These are phyloP conservation scores for Batrachochytrium dendrobatidis DNA, from an alignment of 371 early-diverging fungal genomes.

Conservation along the genomic window DNA sequence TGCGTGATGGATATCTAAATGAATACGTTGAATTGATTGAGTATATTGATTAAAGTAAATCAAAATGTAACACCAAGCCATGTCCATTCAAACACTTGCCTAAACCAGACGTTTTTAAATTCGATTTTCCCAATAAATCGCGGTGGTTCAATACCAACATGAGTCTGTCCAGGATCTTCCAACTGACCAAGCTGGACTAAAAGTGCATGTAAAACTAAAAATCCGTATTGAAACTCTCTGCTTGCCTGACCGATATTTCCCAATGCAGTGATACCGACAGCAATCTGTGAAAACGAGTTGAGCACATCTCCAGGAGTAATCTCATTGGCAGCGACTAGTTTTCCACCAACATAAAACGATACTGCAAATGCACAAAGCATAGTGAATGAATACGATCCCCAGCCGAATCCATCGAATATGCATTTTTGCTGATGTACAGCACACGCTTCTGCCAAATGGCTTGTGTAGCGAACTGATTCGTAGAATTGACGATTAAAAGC, in stretches of 20 bases:
- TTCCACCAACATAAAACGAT: constrained; percentile 16
- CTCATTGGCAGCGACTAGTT: constrained; percentile 3
- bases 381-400: constrained; percentile 44
- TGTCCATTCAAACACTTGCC: too few relatives aligned
- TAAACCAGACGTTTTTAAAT: constrained; percentile 9
- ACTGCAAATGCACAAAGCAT: constrained; percentile 52
- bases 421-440: constrained; percentile 1
- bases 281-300: constrained; percentile 16
- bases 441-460: background rate
- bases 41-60: too few relatives aligned
- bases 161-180: too few relatives aligned
- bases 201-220: background rate
- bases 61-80: too few relatives aligned
- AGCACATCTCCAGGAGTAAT: constrained; percentile 17
- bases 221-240: background rate
- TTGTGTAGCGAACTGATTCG: background rate
- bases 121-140: constrained; percentile 7
- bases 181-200: background rate
- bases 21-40: too few relatives aligned
- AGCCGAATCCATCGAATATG: constrained; percentile 20
- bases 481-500: constrained; percentile 15
- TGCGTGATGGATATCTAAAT: constrained; percentile 1
- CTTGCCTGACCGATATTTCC: constrained; percentile 17
- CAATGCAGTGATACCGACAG: constrained; percentile 16
- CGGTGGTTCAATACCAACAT: background rate